These are phyloP conservation scores for Gymnopilus junonius DNA, from an alignment of 768 basidiomycete species.

Conservation along the genomic window DNA sequence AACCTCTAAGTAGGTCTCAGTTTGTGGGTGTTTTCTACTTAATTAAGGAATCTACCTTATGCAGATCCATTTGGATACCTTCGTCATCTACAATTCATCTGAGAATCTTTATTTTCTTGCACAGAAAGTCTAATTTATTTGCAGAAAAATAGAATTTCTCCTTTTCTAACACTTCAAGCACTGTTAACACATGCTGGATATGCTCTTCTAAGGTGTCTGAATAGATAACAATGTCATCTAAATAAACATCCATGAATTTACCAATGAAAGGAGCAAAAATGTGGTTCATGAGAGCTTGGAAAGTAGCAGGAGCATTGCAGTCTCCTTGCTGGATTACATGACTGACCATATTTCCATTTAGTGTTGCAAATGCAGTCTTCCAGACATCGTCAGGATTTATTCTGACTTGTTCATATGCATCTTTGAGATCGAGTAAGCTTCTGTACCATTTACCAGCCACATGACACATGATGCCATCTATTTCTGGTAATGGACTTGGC, in stretches of 20 bases:
- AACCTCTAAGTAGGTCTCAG: conserved; percentile 33
- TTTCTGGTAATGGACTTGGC: conserved; percentile 30
- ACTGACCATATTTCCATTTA: conserved; percentile 50
- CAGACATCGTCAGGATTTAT: conserved; percentile 32
- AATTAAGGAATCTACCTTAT: conserved; percentile 39
- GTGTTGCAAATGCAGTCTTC: conserved; percentile 33
- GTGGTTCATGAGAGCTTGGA: conserved; percentile 49
- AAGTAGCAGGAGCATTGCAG: conserved; percentile 41
- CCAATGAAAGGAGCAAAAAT: conserved; percentile 40
- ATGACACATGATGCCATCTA: conserved; percentile 26
- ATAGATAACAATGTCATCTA: conserved; percentile 38
- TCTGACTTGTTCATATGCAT: conserved; percentile 43
- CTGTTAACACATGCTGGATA: conserved; percentile 26
- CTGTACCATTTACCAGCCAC: conserved; percentile 22
- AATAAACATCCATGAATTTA: conserved; percentile 42
- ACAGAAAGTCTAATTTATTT: conserved; percentile 37
- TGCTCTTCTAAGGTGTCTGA: conserved; percentile 41
- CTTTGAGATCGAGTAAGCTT: conserved; percentile 36
- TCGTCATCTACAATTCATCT: conserved; percentile 31
- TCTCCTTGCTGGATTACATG: conserved; percentile 37
- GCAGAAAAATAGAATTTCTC: conserved; percentile 40
- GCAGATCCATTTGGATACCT: conserved; percentile 43
- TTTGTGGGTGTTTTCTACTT: conserved; percentile 37
- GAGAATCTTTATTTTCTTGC: conserved; percentile 28
- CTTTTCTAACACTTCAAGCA: conserved; percentile 33